Evolutionary conservation across 2,329 filamentous ascomycete species (phyloP), one percentile per base, ranked within the genome.

Genomic region (Gliomastix tumulicola): DNA sequence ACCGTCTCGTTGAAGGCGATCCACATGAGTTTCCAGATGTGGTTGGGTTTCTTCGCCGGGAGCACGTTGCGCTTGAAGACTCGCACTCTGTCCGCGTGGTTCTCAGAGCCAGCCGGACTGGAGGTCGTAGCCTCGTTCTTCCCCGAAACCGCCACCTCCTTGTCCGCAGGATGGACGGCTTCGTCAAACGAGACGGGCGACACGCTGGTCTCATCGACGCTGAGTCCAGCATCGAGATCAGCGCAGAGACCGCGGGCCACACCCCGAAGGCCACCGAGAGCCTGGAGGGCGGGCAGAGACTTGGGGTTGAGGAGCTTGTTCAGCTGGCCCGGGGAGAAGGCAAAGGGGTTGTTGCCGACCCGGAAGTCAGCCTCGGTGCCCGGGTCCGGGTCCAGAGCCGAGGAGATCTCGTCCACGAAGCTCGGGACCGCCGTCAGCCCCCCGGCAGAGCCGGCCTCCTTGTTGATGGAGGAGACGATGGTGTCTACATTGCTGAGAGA

Each of bases 271-370:
- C 88, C 88, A 31, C 88, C 88, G 2, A 94, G 57, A 4, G 80
- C 81, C 46, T 78, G 81, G 47, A 88, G 90, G 1, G 87, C 88
- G 10, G 79, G 69, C 39, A 92, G 60, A 37, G 79, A 90, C 62
- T 94, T 94, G 3, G 88, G 88, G 51, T 90, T 89, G 36, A 88
- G 74, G 53, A 94, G 70, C 59, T 92, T 94, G 43, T 77, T 81
- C 41, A 95, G 68, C 51, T 92, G 81, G 8, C 88, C 88, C 2
- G 84, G 83, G 4, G 78, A 79, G 54, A 85, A 94, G n/a, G 85
- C 87, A 52, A 94, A 94, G 4, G 79, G 81, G 56, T 89, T 94
- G 51, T 86, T 67, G 7, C 81, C 70, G n/a, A 89, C 79, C 12
- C 73, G 49, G 48, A 89, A 92, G 41, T 88, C 84, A 18, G 63